Percentiles rank a stretch among this genome's conserved stretches.
These are phyloP conservation scores for Aspergillus hancockii DNA, from an alignment of 495 filamentous ascomycete genomes.

Conservation along the genomic window DNA sequence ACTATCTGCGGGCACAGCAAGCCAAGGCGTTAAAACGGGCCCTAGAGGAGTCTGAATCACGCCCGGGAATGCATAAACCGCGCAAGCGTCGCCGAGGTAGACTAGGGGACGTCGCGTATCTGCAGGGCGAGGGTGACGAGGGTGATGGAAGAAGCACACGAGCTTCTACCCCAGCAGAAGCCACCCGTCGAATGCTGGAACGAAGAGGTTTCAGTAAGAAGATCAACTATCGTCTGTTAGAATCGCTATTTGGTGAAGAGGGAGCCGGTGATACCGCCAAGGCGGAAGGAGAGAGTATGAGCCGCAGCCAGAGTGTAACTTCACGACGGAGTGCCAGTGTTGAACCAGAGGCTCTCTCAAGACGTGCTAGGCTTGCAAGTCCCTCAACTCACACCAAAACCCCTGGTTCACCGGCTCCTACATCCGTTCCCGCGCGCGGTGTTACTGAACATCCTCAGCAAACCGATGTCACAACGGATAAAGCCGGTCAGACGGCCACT, in stretches of 20 bases:
- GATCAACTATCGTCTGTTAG: constrained; percentile 77
- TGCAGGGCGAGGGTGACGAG: constrained; percentile 45
- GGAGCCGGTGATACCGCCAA: constrained; percentile 29
- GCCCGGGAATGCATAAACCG: constrained; percentile 50
- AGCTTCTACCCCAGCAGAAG: constrained; percentile 63
- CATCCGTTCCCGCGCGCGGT: constrained; percentile 14
- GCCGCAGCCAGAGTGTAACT: constrained; percentile 39
- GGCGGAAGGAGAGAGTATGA: constrained; percentile 34
- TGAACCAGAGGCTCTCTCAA: constrained; percentile 28
- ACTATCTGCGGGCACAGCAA: constrained; percentile 82
- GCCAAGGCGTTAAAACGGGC: constrained; percentile 69
- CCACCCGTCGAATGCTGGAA: constrained; percentile 72
- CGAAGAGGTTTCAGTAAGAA: constrained; percentile 72
- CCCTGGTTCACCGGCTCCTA: constrained; percentile 23
- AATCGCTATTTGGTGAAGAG: constrained; percentile 44
- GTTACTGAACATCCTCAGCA: constrained; percentile 11
- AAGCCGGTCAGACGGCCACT: constrained; percentile 6
- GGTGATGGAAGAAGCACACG: constrained; percentile 41
- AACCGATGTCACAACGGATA: constrained; percentile 5
- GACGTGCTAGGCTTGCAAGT: constrained; percentile 22
- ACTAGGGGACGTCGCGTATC: constrained; percentile 52
- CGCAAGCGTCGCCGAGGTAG: constrained; percentile 49
- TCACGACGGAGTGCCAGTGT: constrained; percentile 42
- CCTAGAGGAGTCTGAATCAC: constrained; percentile 49
- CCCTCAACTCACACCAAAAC: constrained; percentile 22